Percentiles rank a stretch among this genome's conserved stretches.
Evolutionary conservation across 768 basidiomycete genomes (phyloP).

Genomic region (Lactarius vividus): DNA sequence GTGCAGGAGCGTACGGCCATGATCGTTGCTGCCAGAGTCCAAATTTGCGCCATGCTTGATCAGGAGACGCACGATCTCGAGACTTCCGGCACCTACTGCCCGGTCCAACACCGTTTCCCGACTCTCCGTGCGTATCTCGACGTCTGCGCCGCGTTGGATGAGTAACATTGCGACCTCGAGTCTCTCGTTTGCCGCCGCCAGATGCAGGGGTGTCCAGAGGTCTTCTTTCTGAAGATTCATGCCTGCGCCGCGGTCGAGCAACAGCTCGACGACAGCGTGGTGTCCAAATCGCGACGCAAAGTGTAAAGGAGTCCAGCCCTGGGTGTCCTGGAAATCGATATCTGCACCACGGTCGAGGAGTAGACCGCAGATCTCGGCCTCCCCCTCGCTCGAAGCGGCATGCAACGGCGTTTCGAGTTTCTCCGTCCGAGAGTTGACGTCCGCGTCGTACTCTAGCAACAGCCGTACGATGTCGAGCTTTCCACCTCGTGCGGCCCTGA

Average conservation of each 20-base stretch:
- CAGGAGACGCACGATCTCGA: not conserved
- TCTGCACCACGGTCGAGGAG: constrained; percentile 9
- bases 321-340: not conserved
- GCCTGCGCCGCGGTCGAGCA: constrained; percentile 2
- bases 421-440: not conserved
- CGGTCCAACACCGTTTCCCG: not conserved
- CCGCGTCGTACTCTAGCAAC: not conserved
- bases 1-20: constrained; percentile 5
- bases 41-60: not conserved
- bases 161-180: not conserved
- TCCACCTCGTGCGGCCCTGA: not conserved
- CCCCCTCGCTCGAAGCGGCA: not conserved
- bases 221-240: not conserved
- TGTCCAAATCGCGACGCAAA: not conserved
- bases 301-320: not conserved
- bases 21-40: not conserved
- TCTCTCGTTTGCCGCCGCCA: not conserved
- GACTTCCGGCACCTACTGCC: not conserved
- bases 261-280: not conserved
- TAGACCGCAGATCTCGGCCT: not conserved
- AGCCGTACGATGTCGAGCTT: not conserved
- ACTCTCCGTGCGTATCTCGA: not conserved
- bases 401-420: not conserved
- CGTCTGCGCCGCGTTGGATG: not conserved
- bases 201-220: not conserved